Base-by-base conservation (phyloP, 2,329 filamentous ascomycete genomes). In the Rosellinia necatrix region DNA sequence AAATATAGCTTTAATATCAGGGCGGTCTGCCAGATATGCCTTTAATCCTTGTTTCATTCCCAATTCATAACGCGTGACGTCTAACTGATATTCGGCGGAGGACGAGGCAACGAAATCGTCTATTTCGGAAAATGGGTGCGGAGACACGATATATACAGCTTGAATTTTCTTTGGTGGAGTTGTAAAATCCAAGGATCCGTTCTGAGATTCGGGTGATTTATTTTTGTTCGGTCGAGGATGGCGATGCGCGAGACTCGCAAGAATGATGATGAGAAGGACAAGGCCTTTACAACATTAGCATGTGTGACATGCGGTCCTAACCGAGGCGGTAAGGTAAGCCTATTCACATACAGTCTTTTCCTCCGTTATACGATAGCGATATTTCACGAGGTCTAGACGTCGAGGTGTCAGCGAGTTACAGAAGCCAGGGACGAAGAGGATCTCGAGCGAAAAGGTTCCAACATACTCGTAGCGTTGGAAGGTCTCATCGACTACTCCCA, bases 341-440 rank as follows among this genome's bases (percentile, higher is more conserved):
- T 34, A 4, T 51, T 24, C 43, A 53, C 60, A 27, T 60, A 62
- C 93, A 97, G 80, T 97, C 94, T 74, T 99, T 99, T 59, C 94
- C 94, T 70, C 94, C 94, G 68, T 99, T 99, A 76, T 97, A 99
- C 53, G 93, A 96, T 62, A 97, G 80, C 4, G 92, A 91, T 58
- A 97, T 81, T 70, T 96, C 83, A 56, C 88, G 81, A 60, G 89
- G 82, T 56, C 90, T 94, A 66, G 58, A 40, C 40, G 38, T 10
- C 6, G 10, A 8, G 35, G 19, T 10, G 43, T 48, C 19, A 56
- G 52, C 41, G 29, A 48, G 43, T 44, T 25, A n/a, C 30, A 21
- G 19, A 38, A 8, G 25, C 42, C 12, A 46, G 6, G 19, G 49
- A 24, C 34, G 49, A 53, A 38, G 2, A 40, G 15, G 50, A 6